Evolutionary conservation across 441 rosid genomes (phyloP).

Genomic region (Populus trichocarpa): DNA sequence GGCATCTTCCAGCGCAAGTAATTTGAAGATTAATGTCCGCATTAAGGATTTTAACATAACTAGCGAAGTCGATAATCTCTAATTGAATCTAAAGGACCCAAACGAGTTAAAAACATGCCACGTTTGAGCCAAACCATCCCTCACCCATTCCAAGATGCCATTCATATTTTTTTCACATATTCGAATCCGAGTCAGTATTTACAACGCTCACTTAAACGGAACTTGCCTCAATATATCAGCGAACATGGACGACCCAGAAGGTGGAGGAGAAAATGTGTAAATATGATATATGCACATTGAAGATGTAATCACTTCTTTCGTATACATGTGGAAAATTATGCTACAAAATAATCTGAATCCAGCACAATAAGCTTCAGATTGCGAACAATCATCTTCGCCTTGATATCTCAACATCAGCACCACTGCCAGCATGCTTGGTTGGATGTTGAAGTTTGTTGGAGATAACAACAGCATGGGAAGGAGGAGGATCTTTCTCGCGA

Average conservation of each 20-base stretch:
- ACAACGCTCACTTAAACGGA: conserved; percentile 21
- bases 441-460: conserved; percentile 26
- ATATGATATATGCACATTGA: conserved; percentile 27
- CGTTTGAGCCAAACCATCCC: background rate
- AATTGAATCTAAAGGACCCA: background rate
- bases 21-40: background rate
- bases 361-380: conserved; percentile 9
- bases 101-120: background rate
- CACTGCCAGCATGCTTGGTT: conserved; percentile 21
- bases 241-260: background rate
- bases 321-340: conserved; percentile 14
- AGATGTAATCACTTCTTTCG: conserved; percentile 5
- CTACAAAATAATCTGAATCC: conserved; percentile 17
- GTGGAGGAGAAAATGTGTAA: background rate
- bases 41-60: background rate
- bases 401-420: conserved; percentile 28
- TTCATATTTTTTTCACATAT: background rate
- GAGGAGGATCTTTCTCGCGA: conserved; percentile 35
- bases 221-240: conserved; percentile 12
- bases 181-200: conserved; percentile 22
- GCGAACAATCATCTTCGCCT: conserved; percentile 34
- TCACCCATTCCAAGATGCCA: background rate
- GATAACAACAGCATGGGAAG: conserved; percentile 3
- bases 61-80: background rate
- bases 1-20: background rate